A percentile compares a stretch with the other conserved stretches of the same genome.
Evolutionary conservation across 345 rosid species (phyloP).

Genomic region (Pistacia integerrima): DNA sequence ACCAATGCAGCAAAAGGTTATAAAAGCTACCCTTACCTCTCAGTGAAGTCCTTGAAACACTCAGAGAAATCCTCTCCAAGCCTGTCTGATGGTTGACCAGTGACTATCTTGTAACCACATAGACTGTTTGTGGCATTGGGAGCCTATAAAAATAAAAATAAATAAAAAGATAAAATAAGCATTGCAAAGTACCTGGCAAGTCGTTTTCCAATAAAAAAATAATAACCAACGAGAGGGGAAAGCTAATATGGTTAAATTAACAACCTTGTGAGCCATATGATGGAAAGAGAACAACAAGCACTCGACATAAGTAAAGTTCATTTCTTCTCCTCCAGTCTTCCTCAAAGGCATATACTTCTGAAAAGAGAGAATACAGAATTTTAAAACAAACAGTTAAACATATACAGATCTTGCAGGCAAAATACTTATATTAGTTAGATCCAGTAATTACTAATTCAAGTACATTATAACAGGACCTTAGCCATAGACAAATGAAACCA

Average conservation of each 20-base stretch:
- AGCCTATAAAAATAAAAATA: conserved; percentile 44
- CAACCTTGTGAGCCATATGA: conserved; percentile 93
- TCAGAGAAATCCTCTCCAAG: conserved; percentile 98
- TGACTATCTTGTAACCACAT: conserved; percentile 96
- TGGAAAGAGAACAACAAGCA: conserved; percentile 89
- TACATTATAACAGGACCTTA: not conserved
- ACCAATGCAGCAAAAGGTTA: not conserved
- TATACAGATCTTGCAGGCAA: not conserved
- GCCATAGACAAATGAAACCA: not conserved
- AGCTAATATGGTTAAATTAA: conserved; percentile 17
- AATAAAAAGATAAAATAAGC: conserved; percentile 30
- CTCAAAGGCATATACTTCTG: conserved; percentile 94
- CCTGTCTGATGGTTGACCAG: conserved; percentile 97
- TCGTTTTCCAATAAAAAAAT: too few species aligned
- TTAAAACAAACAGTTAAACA: not conserved
- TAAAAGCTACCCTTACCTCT: conserved; percentile 49
- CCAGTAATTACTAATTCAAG: not conserved
- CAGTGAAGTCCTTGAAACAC: conserved; percentile 77
- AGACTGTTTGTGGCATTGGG: conserved; percentile 96
- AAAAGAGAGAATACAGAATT: conserved; percentile 20
- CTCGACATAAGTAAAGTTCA: conserved; percentile 92
- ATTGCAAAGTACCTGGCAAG: not conserved
- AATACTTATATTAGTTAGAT: not conserved
- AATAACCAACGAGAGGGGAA: not conserved
- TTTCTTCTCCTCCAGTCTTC: conserved; percentile 94